These are phyloP conservation scores for Handroanthus guayacan DNA, from an alignment of 257 asterid genomes.

Conservation along the genomic window DNA sequence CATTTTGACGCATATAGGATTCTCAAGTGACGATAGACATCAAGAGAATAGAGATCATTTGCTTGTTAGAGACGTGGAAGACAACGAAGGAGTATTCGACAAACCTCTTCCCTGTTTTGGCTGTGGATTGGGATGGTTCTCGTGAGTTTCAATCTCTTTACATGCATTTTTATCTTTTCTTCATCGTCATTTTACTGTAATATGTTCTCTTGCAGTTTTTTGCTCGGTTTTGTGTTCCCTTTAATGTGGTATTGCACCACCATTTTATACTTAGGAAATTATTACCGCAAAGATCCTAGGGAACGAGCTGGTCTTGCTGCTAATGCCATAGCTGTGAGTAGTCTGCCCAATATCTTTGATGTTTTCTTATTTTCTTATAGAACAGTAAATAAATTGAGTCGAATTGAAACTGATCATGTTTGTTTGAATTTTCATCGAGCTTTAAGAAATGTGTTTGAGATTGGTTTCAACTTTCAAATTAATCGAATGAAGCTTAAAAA, in stretches of 20 bases:
- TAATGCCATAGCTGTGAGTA: constrained; percentile 66
- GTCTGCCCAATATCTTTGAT: not conserved
- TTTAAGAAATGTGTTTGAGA: no score
- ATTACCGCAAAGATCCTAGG: constrained; percentile 70
- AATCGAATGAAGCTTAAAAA: no score
- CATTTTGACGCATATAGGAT: constrained; percentile 10
- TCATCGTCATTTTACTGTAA: not conserved
- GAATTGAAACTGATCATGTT: no score
- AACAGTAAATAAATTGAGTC: no score
- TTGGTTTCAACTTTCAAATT: no score
- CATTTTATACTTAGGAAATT: constrained; percentile 57
- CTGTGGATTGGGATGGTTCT: constrained; percentile 58
- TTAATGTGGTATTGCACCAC: constrained; percentile 68
- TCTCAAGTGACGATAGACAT: constrained; percentile 2
- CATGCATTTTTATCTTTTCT: not conserved
- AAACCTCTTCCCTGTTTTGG: constrained; percentile 58
- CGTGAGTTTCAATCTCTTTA: constrained; percentile 35
- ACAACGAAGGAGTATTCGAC: constrained; percentile 43
- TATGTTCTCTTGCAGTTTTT: constrained; percentile 44
- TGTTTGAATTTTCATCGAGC: no score
- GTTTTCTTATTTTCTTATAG: not conserved
- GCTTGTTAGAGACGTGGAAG: constrained; percentile 35
- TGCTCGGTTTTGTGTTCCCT: constrained; percentile 60
- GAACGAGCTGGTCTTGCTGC: constrained; percentile 77
- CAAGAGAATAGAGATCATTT: constrained; percentile 27